Evolutionary conservation across 1,139 yeast genomes (phyloP), one percentile per base, ranked within the genome.

Genomic region (Candida sp.): DNA sequence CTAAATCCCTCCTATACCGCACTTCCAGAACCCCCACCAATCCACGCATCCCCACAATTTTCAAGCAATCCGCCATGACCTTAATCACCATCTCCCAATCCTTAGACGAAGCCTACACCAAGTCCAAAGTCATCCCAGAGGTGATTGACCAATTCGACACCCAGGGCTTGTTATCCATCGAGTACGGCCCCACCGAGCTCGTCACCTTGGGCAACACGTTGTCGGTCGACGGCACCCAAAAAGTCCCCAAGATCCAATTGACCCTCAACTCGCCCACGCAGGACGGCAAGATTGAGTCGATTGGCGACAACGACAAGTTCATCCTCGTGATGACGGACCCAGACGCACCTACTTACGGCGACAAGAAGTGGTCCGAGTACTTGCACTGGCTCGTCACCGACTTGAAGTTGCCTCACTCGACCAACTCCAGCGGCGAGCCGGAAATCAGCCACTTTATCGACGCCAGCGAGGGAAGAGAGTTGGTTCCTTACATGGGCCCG

Each of bases 271-370:
- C 82, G 27, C 68, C 77, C 58, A 54, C 69, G 57, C 68, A 66
- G 57, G 73, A 70, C 49, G 70, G 63, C 49, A 75, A 68, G 47
- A 70, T 76, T 63, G 74, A 70, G 45, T 44, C 59, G 22, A 75
- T 81, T 45, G 63, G 72, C 23, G 64, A 70, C 25, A 66, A 71
- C n/a, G 90, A 85, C 57, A 72, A 76, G 48, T 90, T 88, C 69
- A 85, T 94, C 3, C 72, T 92, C 58, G 89, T 89, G 3, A 61
- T 92, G 59, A 92, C 97, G 3, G 97, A 92, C 67, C 98, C 98
- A 1, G 98, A 92, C 73, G 98, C 97, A 7, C 98, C 98, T 12
- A 83, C 93, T 3, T 80, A 84, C 57, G 77, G 80, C 1, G 97
- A 92, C 66, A 84, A 88, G 61, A 89, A 86, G 64, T 91, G 96